Conservation (phyloP, 2,329 filamentous ascomycete genomes). For the Sordariomycetes sp. region DNA sequence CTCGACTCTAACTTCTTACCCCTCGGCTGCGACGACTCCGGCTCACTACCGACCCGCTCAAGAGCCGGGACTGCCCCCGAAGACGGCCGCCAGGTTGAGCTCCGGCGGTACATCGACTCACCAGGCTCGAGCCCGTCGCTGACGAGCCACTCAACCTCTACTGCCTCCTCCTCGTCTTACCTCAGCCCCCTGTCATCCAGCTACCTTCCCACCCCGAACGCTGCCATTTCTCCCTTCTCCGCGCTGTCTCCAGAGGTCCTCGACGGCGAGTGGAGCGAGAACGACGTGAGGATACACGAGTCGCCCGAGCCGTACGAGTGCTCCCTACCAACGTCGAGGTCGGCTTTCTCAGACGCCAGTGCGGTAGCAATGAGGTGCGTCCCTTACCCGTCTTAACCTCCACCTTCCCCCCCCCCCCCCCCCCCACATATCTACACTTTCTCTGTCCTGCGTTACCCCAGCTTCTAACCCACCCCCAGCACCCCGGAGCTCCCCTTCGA, state of each 20-base stretch:
- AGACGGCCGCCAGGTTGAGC: neutral
- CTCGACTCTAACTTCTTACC: conserved; percentile 2
- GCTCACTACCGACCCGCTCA: neutral
- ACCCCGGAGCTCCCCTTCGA: conserved; percentile 39
- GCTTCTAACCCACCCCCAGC: neutral
- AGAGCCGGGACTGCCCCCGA: conserved; percentile 1
- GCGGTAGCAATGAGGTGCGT: conserved; percentile 22
- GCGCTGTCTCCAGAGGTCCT: conserved; percentile 13
- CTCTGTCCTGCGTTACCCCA: neutral
- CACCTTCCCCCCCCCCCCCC: neutral
- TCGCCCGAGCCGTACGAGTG: conserved; percentile 8
- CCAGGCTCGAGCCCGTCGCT: conserved; percentile 3
- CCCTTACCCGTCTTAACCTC: conserved; percentile 3
- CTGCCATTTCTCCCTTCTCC: conserved; percentile 15
- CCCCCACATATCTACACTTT: conserved; percentile 5
- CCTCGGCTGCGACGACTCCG: conserved; percentile 1
- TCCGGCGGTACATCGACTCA: neutral
- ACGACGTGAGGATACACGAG: conserved; percentile 3
- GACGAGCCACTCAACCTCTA: conserved; percentile 1
- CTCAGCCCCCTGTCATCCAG: conserved; percentile 11
- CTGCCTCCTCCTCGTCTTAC: conserved; percentile 9
- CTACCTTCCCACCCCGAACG: conserved; percentile 11
- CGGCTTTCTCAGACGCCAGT: neutral
- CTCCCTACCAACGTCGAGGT: conserved; percentile 4
- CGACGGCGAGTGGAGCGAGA: conserved; percentile 17